phyloP scores from a whole-genome alignment of 345 rosid species.

The Populus pruinosa region DNA sequence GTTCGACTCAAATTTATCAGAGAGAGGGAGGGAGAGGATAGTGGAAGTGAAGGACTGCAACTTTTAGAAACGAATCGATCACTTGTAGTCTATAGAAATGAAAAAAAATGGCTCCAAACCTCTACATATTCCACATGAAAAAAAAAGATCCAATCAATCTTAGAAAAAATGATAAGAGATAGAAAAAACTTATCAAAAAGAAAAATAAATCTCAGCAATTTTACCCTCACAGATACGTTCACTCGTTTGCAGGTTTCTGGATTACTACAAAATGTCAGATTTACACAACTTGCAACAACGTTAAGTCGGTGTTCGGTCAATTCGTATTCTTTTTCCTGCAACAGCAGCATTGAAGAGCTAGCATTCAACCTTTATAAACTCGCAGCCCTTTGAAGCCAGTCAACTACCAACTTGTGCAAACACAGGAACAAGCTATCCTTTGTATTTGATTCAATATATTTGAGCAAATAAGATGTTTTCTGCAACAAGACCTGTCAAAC shows the following conservation, averaged over 20 bases:
- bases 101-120: not conserved
- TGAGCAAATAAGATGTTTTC: not conserved
- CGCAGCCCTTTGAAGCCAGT: not conserved
- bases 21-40: not conserved
- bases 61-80: not conserved
- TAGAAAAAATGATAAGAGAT: not conserved
- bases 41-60: not conserved
- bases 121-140: not conserved
- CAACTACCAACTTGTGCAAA: not conserved
- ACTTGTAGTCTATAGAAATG: too few species aligned
- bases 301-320: not conserved
- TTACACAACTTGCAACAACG: not conserved
- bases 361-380: not conserved
- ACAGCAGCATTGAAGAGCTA: not conserved
- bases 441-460: not conserved
- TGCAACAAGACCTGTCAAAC: conserved; percentile 3
- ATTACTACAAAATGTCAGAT: not conserved
- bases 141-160: not conserved
- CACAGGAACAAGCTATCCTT: not conserved
- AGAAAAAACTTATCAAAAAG: not conserved
- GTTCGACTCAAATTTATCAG: too few species aligned
- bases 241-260: not conserved
- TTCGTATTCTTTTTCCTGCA: not conserved
- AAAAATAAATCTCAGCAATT: not conserved
- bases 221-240: not conserved